These are phyloP conservation scores for Brachypodium distachyon DNA, from an alignment of 202 grass and related monocot genomes.

Conservation along the genomic window DNA sequence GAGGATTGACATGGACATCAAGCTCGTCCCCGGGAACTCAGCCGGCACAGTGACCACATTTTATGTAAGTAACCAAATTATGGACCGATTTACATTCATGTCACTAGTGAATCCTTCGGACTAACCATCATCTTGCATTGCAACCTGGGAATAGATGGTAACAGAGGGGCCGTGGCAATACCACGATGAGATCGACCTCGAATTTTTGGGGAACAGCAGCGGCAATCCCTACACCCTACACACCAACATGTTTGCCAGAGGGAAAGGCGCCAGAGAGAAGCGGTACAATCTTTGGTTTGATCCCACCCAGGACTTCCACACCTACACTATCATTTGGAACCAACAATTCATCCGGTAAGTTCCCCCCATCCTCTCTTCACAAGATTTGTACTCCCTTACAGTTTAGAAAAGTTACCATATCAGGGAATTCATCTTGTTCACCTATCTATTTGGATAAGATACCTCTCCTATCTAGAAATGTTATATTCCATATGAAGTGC, in stretches of 20 bases:
- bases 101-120: background rate
- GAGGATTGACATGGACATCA: conserved; percentile 40
- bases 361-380: background rate
- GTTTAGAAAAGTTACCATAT: background rate
- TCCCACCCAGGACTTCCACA: conserved; percentile 53
- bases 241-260: conserved; percentile 54
- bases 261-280: conserved; percentile 57
- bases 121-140: conserved; percentile 10
- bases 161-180: conserved; percentile 25
- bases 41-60: conserved; percentile 40
- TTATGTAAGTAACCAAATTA: conserved; percentile 32
- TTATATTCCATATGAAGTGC: background rate
- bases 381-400: background rate
- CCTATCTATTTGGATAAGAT: background rate
- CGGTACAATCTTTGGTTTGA: conserved; percentile 60
- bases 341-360: conserved; percentile 37
- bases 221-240: conserved; percentile 56
- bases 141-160: conserved; percentile 26
- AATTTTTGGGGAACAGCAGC: conserved; percentile 57
- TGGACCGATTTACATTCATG: background rate
- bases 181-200: conserved; percentile 65
- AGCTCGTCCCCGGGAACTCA: conserved; percentile 30
- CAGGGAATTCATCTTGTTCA: background rate
- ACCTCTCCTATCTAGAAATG: background rate
- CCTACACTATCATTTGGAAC: conserved; percentile 60